phyloP scores from a whole-genome alignment of 176 grass and related monocot genomes.

The Otatea glauca region DNA sequence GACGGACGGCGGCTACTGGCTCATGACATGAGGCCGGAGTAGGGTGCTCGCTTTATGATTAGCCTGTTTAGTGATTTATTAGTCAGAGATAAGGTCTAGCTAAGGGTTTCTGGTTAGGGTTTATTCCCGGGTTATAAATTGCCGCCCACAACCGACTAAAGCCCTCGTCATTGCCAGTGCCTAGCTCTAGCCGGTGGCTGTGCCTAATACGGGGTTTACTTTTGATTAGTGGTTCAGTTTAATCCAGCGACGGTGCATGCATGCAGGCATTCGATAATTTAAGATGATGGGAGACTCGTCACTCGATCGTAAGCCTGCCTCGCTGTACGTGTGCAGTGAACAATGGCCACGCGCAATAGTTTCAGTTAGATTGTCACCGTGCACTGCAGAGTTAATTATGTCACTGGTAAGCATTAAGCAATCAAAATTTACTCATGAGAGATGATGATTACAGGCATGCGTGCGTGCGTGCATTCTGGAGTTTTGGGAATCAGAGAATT shows the following conservation, averaged over 20 bases:
- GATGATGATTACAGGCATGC: background rate
- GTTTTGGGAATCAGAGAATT: background rate
- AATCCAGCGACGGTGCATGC: background rate
- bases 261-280: background rate
- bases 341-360: too few relatives aligned
- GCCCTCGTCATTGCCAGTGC: constrained; percentile 39
- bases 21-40: constrained; percentile 40
- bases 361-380: too few relatives aligned
- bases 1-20: constrained; percentile 29
- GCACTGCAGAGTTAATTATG: too few relatives aligned
- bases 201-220: constrained; percentile 26
- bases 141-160: constrained; percentile 70
- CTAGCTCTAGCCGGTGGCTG: constrained; percentile 41
- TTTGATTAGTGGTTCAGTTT: constrained; percentile 48
- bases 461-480: background rate
- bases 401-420: background rate
- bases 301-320: too few relatives aligned
- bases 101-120: constrained; percentile 18
- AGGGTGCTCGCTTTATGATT: constrained; percentile 43
- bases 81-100: constrained; percentile 41
- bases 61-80: constrained; percentile 45
- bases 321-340: too few relatives aligned
- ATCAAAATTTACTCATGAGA: background rate
- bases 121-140: constrained; percentile 49
- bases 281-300: background rate